Evolutionary conservation across 129 eudicot genomes (phyloP).

Genomic region (Gnaphalium uliginosum): DNA sequence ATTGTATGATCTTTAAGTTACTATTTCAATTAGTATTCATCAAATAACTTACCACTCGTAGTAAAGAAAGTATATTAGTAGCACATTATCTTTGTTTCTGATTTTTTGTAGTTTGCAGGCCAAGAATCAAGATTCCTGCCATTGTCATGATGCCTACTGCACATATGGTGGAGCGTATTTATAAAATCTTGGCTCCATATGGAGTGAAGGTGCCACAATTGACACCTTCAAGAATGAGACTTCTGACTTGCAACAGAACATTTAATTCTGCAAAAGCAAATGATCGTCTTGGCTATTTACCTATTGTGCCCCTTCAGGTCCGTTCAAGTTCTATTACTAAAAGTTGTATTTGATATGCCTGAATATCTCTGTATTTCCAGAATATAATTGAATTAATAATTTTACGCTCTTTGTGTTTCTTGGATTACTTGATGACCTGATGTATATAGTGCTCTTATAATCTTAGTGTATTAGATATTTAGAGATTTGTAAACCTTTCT

Average conservation of each 20-base stretch:
- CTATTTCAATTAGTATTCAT: not conserved
- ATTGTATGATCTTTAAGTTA: not conserved
- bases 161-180: constrained; percentile 63
- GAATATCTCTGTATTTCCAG: not conserved
- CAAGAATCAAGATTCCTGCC: constrained; percentile 79
- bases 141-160: constrained; percentile 91
- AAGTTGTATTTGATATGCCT: constrained; percentile 14
- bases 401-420: not conserved
- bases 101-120: constrained; percentile 86
- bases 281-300: constrained; percentile 86
- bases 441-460: not conserved
- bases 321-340: constrained; percentile 13
- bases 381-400: not conserved
- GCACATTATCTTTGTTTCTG: constrained; percentile 55
- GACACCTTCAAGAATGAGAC: constrained; percentile 95
- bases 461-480: not conserved
- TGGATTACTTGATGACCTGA: not conserved
- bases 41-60: not conserved
- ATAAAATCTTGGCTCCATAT: constrained; percentile 69
- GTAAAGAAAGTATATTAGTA: constrained; percentile 11
- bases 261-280: constrained; percentile 86
- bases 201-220: constrained; percentile 97
- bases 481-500: not conserved
- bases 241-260: constrained; percentile 77
- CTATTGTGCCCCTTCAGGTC: constrained; percentile 89